A percentile compares a stretch with the other conserved stretches of the same genome.
Conservation (phyloP, 495 filamentous ascomycete species). For the Annulohypoxylon stygium region DNA sequence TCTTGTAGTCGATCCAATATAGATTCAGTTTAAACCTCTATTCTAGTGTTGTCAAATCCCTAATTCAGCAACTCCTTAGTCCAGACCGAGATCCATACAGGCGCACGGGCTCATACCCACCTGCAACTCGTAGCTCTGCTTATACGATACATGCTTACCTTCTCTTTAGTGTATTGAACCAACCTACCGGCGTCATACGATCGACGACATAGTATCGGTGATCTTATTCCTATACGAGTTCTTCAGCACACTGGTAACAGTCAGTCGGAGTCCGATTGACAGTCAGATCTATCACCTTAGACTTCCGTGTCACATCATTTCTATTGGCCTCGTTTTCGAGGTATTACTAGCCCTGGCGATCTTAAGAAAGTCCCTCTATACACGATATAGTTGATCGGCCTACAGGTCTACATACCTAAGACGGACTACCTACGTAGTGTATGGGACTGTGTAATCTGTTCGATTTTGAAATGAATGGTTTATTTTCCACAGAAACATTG, state of each 20-base stretch:
- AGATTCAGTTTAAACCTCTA: neutral
- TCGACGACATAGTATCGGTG: neutral
- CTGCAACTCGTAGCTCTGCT: neutral
- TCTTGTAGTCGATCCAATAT: neutral
- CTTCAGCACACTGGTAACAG: neutral
- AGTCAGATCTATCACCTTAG: neutral
- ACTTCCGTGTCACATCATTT: neutral
- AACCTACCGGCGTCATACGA: neutral
- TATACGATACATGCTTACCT: conserved; percentile 1
- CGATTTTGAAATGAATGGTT: neutral
- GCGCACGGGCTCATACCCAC: neutral
- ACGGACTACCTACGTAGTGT: neutral
- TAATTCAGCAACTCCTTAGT: neutral
- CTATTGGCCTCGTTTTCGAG: neutral
- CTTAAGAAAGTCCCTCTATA: neutral
- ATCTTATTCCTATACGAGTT: neutral
- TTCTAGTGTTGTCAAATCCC: neutral
- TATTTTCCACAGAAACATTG: neutral
- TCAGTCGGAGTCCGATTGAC: neutral
- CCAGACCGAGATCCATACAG: neutral
- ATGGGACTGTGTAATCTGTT: neutral
- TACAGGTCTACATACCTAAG: neutral
- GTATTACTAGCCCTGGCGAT: neutral
- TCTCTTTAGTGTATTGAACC: neutral
- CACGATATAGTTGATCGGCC: neutral